These are phyloP conservation scores for Ogataea paraovalis DNA, from an alignment of 805 yeast species.

Conservation along the genomic window DNA sequence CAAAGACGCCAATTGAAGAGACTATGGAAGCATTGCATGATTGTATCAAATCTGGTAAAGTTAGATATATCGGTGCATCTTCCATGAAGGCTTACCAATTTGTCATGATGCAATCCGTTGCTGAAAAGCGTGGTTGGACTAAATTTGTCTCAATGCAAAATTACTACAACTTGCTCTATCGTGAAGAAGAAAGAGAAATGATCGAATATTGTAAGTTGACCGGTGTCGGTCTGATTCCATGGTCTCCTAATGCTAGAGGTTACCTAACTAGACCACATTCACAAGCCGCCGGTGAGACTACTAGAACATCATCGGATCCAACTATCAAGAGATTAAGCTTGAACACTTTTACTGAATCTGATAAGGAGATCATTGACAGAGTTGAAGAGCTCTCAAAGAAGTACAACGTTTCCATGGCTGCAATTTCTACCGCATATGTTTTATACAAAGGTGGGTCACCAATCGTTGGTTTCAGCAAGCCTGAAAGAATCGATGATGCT, in stretches of 20 bases:
- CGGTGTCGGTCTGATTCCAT: slow-evolving; percentile 55
- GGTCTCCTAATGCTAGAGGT: slow-evolving; percentile 60
- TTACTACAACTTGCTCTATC: slow-evolving; percentile 48
- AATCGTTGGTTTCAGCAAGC: slow-evolving; percentile 49
- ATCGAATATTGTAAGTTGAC: slow-evolving; percentile 48
- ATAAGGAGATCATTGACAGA: slow-evolving; percentile 37
- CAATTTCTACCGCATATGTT: slow-evolving; percentile 51
- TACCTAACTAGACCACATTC: slow-evolving; percentile 44
- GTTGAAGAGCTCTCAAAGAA: slow-evolving; percentile 51
- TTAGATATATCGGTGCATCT: slow-evolving; percentile 60
- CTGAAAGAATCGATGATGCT: slow-evolving; percentile 50
- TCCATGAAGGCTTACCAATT: slow-evolving; percentile 56
- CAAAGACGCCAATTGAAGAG: slow-evolving; percentile 45
- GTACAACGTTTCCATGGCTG: slow-evolving; percentile 47
- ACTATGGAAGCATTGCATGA: slow-evolving; percentile 55
- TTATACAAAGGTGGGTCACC: slow-evolving; percentile 49
- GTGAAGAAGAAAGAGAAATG: slow-evolving; percentile 65
- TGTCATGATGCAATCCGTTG: slow-evolving; percentile 49
- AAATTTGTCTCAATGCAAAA: slow-evolving; percentile 59
- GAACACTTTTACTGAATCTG: slow-evolving; percentile 18
- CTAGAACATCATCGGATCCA: neutral
- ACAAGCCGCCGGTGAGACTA: slow-evolving; percentile 2
- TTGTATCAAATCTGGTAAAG: slow-evolving; percentile 42
- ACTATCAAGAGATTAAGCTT: slow-evolving; percentile 9
- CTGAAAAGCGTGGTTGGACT: slow-evolving; percentile 54